Evolutionary conservation across 164 flowering plant species (phyloP).

Genomic region (Warburgia ugandensis): DNA sequence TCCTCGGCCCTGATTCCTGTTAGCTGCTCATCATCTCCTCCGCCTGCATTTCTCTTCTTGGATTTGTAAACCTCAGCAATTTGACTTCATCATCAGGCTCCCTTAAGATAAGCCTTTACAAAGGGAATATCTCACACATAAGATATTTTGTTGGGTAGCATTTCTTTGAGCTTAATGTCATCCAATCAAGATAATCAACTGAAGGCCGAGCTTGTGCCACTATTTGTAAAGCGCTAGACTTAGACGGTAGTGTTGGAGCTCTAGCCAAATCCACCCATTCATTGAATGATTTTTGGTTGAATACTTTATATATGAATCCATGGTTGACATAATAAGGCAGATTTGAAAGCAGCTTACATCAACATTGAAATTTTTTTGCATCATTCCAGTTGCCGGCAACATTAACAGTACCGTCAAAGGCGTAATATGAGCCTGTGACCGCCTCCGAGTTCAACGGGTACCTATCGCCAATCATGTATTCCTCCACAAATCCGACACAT

Average conservation of each 20-base stretch:
- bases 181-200: constrained; percentile 64
- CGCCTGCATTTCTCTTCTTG: constrained; percentile 68
- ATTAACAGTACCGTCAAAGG: constrained; percentile 34
- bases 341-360: constrained; percentile 78
- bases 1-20: constrained; percentile 42
- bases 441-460: constrained; percentile 48
- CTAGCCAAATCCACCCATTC: constrained; percentile 57
- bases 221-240: constrained; percentile 61
- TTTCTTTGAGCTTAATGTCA: constrained; percentile 54
- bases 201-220: constrained; percentile 56
- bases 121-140: constrained; percentile 44
- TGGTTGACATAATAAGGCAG: constrained; percentile 49
- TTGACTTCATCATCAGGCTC: constrained; percentile 43
- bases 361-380: constrained; percentile 79
- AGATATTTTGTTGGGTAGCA: constrained; percentile 45
- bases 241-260: constrained; percentile 71
- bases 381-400: constrained; percentile 57
- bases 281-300: constrained; percentile 43
- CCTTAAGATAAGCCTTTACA: constrained; percentile 70
- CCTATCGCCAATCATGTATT: constrained; percentile 52
- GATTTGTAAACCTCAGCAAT: constrained; percentile 62
- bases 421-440: constrained; percentile 34
- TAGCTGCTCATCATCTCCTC: no score
- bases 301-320: constrained; percentile 51
- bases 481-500: constrained; percentile 42